These are phyloP conservation scores for Kwoniella botswanensis DNA, from an alignment of 768 basidiomycete species.

Conservation along the genomic window DNA sequence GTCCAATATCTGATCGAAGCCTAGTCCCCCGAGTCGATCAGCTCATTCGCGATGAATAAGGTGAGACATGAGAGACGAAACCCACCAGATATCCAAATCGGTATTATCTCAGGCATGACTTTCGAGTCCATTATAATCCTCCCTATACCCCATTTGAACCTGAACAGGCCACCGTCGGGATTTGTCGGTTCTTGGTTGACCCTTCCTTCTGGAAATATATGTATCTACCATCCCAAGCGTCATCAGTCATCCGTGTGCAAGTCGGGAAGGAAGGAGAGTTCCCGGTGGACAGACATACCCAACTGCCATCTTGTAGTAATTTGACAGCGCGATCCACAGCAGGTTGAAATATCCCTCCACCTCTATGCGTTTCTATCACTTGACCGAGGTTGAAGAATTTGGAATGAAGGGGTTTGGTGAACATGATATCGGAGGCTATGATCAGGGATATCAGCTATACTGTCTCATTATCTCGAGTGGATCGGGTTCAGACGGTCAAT, in stretches of 20 bases:
- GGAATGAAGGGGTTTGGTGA: slow-evolving; percentile 89
- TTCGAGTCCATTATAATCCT: slow-evolving; percentile 76
- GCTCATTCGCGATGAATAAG: too few species aligned
- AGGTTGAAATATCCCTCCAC: slow-evolving; percentile 84
- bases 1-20: slow-evolving; percentile 89
- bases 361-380: slow-evolving; percentile 88
- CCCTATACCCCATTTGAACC: slow-evolving; percentile 97
- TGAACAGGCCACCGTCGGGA: slow-evolving; percentile 62
- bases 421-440: slow-evolving; percentile 73
- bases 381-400: slow-evolving; percentile 87
- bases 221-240: slow-evolving; percentile 65
- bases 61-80: not conserved
- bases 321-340: slow-evolving; percentile 83
- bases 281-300: slow-evolving; percentile 68
- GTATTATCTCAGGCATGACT: slow-evolving; percentile 77
- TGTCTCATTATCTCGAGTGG: not conserved
- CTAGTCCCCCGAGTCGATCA: slow-evolving; percentile 56
- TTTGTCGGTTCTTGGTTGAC: slow-evolving; percentile 68
- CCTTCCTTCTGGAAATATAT: slow-evolving; percentile 88
- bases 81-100: slow-evolving; percentile 90
- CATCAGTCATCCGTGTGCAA: too few species aligned
- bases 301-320: slow-evolving; percentile 78
- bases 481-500: not conserved
- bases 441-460: not conserved
- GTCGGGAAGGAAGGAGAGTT: not conserved